A percentile compares a stretch with the other conserved stretches of the same genome.
phyloP scores from a whole-genome alignment of 768 basidiomycete species.

The Podaxis pistillaris region DNA sequence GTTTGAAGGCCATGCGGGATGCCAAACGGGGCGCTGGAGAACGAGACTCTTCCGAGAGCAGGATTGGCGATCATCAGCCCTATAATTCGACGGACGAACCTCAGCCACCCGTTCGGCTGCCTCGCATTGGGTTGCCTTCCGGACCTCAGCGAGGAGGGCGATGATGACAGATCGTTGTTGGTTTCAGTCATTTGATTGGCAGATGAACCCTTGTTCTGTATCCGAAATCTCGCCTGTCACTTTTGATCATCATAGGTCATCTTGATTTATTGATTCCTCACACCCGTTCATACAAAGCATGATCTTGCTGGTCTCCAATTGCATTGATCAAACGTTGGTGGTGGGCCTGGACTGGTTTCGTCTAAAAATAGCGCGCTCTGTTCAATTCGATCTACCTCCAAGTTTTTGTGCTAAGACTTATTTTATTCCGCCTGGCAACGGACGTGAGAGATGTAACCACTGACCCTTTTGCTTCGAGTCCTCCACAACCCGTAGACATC shows the following conservation, averaged over 20 bases:
- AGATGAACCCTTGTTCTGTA: neutral
- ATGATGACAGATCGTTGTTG: constrained; percentile 8
- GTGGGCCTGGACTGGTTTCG: neutral
- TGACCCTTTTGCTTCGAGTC: neutral
- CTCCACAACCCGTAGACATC: neutral
- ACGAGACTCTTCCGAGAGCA: neutral
- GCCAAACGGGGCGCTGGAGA: constrained; percentile 36
- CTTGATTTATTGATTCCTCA: neutral
- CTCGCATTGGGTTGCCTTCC: constrained; percentile 34
- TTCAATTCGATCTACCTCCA: neutral
- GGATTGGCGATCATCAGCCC: neutral
- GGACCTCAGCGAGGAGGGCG: constrained; percentile 25
- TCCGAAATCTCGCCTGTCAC: neutral
- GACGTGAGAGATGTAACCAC: neutral
- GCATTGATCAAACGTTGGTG: neutral
- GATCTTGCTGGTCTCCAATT: neutral
- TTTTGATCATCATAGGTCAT: neutral
- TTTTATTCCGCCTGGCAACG: neutral
- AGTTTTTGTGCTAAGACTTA: neutral
- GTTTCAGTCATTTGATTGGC: constrained; percentile 6
- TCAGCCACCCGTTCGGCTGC: constrained; percentile 15
- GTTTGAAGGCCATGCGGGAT: constrained; percentile 50
- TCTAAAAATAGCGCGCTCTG: constrained; percentile 1
- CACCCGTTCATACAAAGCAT: neutral
- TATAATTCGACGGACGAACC: constrained; percentile 2